These are phyloP conservation scores for Ceratobasidium sp. DNA, from an alignment of 1,284 basidiomycete species.

Conservation along the genomic window DNA sequence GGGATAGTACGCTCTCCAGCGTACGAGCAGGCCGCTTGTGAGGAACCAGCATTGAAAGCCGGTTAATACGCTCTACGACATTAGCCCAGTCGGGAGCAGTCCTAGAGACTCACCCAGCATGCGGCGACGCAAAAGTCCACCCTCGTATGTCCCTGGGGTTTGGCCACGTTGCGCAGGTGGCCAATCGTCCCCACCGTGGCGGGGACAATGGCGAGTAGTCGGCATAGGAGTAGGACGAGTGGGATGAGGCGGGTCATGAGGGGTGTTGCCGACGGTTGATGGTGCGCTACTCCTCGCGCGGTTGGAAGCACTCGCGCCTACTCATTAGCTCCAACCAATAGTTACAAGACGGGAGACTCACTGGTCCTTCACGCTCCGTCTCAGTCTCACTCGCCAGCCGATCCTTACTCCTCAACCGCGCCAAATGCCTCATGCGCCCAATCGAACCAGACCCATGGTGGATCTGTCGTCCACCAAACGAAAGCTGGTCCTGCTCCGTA, in stretches of 20 bases:
- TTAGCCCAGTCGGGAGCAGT: neutral
- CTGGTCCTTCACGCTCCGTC: conserved; percentile 38
- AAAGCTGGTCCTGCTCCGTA: conserved; percentile 17
- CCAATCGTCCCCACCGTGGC: conserved; percentile 37
- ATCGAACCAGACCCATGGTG: conserved; percentile 17
- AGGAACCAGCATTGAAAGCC: conserved; percentile 80
- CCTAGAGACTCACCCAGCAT: conserved; percentile 40
- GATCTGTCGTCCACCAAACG: conserved; percentile 12
- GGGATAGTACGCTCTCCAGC: conserved; percentile 84
- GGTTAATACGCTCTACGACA: conserved; percentile 69
- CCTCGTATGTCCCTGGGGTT: conserved; percentile 33
- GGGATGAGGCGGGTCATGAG: conserved; percentile 33
- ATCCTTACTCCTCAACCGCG: conserved; percentile 9
- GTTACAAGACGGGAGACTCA: conserved; percentile 5
- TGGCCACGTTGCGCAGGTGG: conserved; percentile 23
- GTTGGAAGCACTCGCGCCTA: conserved; percentile 36
- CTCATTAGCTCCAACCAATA: no score
- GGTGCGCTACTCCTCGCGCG: conserved; percentile 36
- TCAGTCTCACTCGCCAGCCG: conserved; percentile 32
- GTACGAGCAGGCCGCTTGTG: conserved; percentile 77
- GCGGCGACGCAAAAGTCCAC: conserved; percentile 40
- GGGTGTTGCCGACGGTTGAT: conserved; percentile 13
- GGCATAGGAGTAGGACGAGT: conserved; percentile 22
- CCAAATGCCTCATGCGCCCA: conserved; percentile 11
- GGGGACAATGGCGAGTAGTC: conserved; percentile 39